These are phyloP conservation scores for Naganishia albida DNA, from an alignment of 1,284 basidiomycete genomes.

Conservation along the genomic window DNA sequence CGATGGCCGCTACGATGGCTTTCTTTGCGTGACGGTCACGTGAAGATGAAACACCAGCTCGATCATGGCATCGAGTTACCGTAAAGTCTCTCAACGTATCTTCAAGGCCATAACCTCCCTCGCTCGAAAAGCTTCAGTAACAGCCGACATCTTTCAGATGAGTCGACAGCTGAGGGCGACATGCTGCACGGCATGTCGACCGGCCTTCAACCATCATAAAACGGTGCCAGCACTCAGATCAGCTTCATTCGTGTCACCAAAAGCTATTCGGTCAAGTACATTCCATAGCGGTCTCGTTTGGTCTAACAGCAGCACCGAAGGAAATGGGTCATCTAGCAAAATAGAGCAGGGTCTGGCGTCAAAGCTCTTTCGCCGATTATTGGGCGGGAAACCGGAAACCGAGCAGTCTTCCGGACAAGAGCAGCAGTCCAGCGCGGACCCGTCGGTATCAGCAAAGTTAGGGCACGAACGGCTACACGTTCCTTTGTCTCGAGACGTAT, in stretches of 20 bases:
- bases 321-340: background rate
- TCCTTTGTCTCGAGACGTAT: background rate
- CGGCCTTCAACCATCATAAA: background rate
- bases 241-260: background rate
- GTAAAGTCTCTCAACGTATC: background rate
- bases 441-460: background rate
- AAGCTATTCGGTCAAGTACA: background rate
- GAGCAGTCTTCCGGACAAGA: background rate
- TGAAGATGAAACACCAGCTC: conserved; percentile 23
- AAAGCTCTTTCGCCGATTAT: conserved; percentile 9
- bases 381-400: background rate
- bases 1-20: no score
- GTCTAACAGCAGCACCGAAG: background rate
- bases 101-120: background rate
- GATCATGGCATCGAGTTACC: background rate
- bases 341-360: conserved; percentile 4
- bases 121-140: background rate
- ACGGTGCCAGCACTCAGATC: background rate
- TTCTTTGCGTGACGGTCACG: conserved; percentile 1
- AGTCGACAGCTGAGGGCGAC: conserved; percentile 1
- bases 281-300: background rate
- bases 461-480: conserved; percentile 4
- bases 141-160: background rate
- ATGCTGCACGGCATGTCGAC: conserved; percentile 5
- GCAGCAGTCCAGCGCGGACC: background rate